Evolutionary conservation across 2,329 filamentous ascomycete genomes (phyloP).

Genomic region (Calonectria pteridis): DNA sequence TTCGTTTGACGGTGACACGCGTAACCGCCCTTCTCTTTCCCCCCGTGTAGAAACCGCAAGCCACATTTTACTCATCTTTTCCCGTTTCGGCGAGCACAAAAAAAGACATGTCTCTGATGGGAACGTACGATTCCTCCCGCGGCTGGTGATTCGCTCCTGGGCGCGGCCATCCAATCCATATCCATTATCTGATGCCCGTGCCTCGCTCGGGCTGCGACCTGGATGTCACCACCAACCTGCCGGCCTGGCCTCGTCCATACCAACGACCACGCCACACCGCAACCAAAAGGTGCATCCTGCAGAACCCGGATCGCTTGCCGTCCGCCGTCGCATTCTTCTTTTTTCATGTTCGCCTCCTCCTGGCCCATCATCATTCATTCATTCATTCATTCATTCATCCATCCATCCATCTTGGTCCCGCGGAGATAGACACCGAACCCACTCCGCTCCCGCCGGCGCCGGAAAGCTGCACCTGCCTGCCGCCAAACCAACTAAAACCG

Average conservation of each 20-base stretch:
- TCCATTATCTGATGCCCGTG: slow-evolving; percentile 5
- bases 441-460: background rate
- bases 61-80: background rate
- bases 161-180: background rate
- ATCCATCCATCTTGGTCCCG: too few relatives aligned
- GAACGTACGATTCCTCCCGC: background rate
- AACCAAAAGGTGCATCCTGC: background rate
- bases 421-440: background rate
- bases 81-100: background rate
- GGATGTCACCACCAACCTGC: background rate
- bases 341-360: background rate
- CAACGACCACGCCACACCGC: slow-evolving; percentile 4
- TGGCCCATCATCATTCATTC: background rate
- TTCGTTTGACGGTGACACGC: background rate
- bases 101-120: background rate
- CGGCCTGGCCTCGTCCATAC: background rate
- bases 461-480: background rate
- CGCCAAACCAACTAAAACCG: background rate
- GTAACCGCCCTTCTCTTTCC: background rate
- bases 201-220: background rate
- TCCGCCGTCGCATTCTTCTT: background rate
- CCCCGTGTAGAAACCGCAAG: background rate
- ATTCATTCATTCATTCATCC: too few relatives aligned
- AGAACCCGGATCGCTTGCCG: slow-evolving; percentile 4
- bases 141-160: background rate